A percentile compares a stretch with the other conserved stretches of the same genome.
Evolutionary conservation across 2,329 filamentous ascomycete species (phyloP).

Genomic region (Venturia nashicola): DNA sequence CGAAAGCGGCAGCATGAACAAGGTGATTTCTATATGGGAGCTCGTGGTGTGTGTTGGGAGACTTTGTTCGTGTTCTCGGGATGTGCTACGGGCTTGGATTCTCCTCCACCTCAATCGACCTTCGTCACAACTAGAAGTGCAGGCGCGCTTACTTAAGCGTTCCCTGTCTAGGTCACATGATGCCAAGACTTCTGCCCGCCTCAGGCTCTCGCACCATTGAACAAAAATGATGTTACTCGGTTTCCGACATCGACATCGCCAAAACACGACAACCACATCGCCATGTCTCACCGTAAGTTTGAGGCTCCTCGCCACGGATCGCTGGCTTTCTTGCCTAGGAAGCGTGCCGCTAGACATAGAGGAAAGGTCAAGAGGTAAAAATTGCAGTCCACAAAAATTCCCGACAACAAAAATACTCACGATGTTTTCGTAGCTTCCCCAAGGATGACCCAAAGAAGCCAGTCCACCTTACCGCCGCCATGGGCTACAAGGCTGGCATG

Average conservation of each 20-base stretch:
- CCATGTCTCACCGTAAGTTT: constrained; percentile 52
- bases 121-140: neutral
- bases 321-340: constrained; percentile 49
- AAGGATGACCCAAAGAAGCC: constrained; percentile 99
- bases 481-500: constrained; percentile 99
- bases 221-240: no score
- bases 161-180: neutral
- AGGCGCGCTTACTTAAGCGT: neutral
- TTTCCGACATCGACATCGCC: neutral
- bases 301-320: constrained; percentile 87
- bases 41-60: neutral
- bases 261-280: constrained; percentile 19
- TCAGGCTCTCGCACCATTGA: no score
- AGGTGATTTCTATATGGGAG: neutral
- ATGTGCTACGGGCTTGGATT: neutral
- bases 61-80: neutral
- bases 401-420: constrained; percentile 4
- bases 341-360: constrained; percentile 87
- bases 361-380: constrained; percentile 97
- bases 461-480: constrained; percentile 92
- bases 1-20: neutral
- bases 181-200: no score
- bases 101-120: neutral
- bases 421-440: constrained; percentile 59
- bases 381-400: constrained; percentile 23